Percentiles rank a stretch among this genome's conserved stretches.
These are phyloP conservation scores for Globisporangium spinosum DNA, from an alignment of 352 stramenopile species.

Conservation along the genomic window DNA sequence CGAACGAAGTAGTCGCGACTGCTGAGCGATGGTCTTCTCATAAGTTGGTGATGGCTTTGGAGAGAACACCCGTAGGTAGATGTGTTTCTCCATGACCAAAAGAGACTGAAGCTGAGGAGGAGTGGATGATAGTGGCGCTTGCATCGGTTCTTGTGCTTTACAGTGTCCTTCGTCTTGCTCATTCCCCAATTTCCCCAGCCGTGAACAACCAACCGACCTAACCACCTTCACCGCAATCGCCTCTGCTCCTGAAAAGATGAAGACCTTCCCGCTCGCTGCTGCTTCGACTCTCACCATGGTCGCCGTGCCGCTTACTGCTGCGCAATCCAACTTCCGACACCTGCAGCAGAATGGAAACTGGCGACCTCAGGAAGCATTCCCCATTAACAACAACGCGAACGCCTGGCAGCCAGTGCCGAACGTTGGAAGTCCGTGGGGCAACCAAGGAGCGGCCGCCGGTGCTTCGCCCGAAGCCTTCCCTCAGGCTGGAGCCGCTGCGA, in stretches of 20 bases:
- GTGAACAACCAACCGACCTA: background rate
- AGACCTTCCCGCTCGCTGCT: conserved; percentile 12
- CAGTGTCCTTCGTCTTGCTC: conserved; percentile 9
- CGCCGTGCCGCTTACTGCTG: background rate
- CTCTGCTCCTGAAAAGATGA: conserved; percentile 21
- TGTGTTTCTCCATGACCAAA: too few species aligned
- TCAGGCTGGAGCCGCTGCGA: conserved; percentile 6
- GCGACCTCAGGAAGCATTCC: conserved; percentile 2
- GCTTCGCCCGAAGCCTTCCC: conserved; percentile 10
- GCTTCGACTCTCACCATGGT: background rate
- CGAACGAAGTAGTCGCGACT: background rate
- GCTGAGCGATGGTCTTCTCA: background rate
- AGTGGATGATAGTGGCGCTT: background rate
- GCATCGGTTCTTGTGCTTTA: background rate
- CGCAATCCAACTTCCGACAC: conserved; percentile 20
- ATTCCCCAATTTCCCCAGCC: conserved; percentile 32
- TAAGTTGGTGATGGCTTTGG: background rate
- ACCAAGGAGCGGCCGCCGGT: background rate
- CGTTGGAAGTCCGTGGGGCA: conserved; percentile 24
- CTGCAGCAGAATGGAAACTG: conserved; percentile 12
- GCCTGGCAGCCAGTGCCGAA: conserved; percentile 23
- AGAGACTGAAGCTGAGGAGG: background rate
- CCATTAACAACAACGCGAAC: conserved; percentile 8
- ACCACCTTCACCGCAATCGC: background rate
- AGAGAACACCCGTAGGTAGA: background rate